Evolutionary conservation across 176 grass and related monocot species (phyloP), one percentile per base, ranked within the genome.

Genomic region (Ampelocalamus luodianensis): DNA sequence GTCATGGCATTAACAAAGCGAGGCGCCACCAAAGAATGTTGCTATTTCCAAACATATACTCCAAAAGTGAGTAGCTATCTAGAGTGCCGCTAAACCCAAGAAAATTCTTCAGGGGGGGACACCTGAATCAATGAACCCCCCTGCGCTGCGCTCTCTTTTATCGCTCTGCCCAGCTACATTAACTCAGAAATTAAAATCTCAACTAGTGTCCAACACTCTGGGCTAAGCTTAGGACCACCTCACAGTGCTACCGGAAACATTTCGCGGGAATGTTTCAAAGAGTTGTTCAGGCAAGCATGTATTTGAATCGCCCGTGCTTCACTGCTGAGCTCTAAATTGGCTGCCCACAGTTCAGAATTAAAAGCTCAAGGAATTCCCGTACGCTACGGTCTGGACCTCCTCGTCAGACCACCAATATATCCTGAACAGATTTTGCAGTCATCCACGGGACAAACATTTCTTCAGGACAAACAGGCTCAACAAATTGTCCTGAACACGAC

Each of bases 201-300:
- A 37, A 53, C 24, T 27, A 75, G 29, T 73, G 54, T 43, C 68
- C 29, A 36, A 8, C 71, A 26, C 71, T 3, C 45, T 39, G 11
- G 24, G 16, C 44, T 37, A 10, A 15, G 18, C 10, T 64, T 64
- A 64, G 22, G 44, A 76, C 71, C 71, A 43, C 32, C 22, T 18
- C 43, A 64, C 50, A 59, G 66, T 17, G 18, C 42, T 24, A 37
- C 27, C 56, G 5, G 43, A 36, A 27, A 50, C 45, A 76, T 65
- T 49, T 74, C 29, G 82, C 45, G 18, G 56, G 71, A 76, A 84
- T 76, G 32, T 58, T 55, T 56, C 9, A 76, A 58, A 76, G 73
- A 12, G 39, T n/a, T 56, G 50, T 38, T 56, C 16, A 76, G 49
- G 50, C 72, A 37, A 74, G 26, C 48, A 5, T 0, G 64, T 37